Conservation (phyloP, 2,329 filamentous ascomycete species). For the Talaromyces piceae region DNA sequence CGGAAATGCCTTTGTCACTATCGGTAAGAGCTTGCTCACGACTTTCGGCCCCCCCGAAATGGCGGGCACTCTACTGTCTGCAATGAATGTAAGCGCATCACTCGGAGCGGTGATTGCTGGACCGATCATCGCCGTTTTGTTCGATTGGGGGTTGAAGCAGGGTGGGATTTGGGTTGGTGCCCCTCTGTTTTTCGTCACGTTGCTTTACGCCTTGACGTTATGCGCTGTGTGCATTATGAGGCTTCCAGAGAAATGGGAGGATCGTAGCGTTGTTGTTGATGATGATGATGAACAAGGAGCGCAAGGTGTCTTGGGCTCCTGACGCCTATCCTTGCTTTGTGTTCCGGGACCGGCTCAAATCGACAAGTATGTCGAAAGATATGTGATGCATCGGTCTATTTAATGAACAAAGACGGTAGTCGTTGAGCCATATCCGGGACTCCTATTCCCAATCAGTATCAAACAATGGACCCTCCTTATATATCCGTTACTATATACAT, state of each 20-base stretch:
- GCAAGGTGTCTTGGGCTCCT: conserved; percentile 1
- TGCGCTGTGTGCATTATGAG: conserved; percentile 6
- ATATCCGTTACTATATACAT: neutral
- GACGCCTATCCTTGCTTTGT: conserved; percentile 1
- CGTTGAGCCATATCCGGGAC: neutral
- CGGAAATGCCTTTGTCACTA: conserved; percentile 6
- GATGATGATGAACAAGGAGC: neutral
- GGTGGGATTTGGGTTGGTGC: conserved; percentile 5
- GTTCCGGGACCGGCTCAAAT: neutral
- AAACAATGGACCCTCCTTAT: neutral
- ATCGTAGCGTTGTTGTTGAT: neutral
- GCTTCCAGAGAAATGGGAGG: conserved; percentile 4
- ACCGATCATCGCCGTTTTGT: conserved; percentile 4
- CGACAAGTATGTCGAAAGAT: neutral
- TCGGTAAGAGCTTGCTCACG: conserved; percentile 8
- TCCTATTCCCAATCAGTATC: neutral
- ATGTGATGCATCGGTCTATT: neutral
- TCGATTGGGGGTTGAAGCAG: conserved; percentile 4
- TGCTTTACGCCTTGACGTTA: conserved; percentile 6
- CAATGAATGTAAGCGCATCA: conserved; percentile 8
- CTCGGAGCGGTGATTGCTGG: conserved; percentile 8
- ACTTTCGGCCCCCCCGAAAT: conserved; percentile 5
- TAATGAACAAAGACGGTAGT: neutral
- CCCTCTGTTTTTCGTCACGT: conserved; percentile 6
- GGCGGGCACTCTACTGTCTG: conserved; percentile 7